These are phyloP conservation scores for Xylariaceae sp. DNA, from an alignment of 2,329 filamentous ascomycete genomes.

Conservation along the genomic window DNA sequence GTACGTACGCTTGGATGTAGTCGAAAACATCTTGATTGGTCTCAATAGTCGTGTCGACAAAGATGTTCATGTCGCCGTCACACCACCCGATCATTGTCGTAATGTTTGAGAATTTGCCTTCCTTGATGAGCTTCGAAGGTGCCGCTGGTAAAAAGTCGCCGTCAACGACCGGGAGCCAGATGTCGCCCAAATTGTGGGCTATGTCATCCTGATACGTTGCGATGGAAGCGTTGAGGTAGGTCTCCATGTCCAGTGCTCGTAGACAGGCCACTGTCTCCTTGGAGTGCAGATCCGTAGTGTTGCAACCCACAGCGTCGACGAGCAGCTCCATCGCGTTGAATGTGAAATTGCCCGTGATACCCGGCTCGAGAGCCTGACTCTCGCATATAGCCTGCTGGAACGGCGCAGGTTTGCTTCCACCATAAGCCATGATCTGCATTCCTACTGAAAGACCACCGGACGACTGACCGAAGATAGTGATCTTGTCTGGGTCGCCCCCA, in stretches of 20 bases:
- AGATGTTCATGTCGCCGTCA: constrained; percentile 42
- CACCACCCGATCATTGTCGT: constrained; percentile 42
- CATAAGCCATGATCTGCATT: constrained; percentile 47
- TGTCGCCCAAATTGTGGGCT: constrained; percentile 47
- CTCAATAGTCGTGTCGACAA: constrained; percentile 37
- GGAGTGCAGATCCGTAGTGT: constrained; percentile 37
- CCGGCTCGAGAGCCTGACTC: constrained; percentile 48
- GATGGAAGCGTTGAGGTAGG: constrained; percentile 42
- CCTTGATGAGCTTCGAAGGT: constrained; percentile 37
- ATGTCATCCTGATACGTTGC: constrained; percentile 38
- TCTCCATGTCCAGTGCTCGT: constrained; percentile 38
- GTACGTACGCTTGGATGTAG: constrained; percentile 39
- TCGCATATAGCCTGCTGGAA: constrained; percentile 46
- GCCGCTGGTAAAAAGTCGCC: constrained; percentile 45
- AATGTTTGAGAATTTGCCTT: constrained; percentile 40
- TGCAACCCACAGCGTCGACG: constrained; percentile 41
- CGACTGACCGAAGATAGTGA: constrained; percentile 42
- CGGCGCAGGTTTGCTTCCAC: constrained; percentile 38
- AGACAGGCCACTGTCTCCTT: constrained; percentile 44
- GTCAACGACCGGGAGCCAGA: constrained; percentile 48
- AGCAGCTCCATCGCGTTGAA: constrained; percentile 43
- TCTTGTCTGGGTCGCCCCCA: constrained; percentile 39
- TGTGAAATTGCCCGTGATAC: constrained; percentile 46
- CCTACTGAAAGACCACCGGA: constrained; percentile 36
- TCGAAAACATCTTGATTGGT: constrained; percentile 36